A percentile compares a stretch with the other conserved stretches of the same genome.
Evolutionary conservation across 148 eudicot genomes (phyloP).

Genomic region (Limonium bicolor): DNA sequence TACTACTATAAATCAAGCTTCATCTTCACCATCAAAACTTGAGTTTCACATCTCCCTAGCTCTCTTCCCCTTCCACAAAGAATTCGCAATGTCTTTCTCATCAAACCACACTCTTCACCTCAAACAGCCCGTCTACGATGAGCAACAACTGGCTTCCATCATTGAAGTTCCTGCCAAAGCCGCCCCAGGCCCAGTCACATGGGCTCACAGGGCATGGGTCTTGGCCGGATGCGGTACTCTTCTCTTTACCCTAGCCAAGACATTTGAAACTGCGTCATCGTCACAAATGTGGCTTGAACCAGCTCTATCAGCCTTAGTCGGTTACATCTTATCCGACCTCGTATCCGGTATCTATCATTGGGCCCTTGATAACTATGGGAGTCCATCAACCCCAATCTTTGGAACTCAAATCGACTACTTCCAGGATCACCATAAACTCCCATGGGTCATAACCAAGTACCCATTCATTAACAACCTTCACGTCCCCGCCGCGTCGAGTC

Average conservation of each 20-base stretch:
- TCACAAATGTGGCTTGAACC: constrained; percentile 53
- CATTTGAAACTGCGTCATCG: constrained; percentile 9
- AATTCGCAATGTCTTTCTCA: too few species aligned
- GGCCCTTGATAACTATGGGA: constrained; percentile 81
- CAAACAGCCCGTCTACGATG: too few species aligned
- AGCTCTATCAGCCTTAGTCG: constrained; percentile 30
- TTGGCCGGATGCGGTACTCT: constrained; percentile 61
- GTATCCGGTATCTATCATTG: constrained; percentile 90
- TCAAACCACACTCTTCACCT: too few species aligned
- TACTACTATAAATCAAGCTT: too few species aligned
- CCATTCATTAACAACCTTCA: constrained; percentile 74
- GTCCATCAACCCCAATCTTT: constrained; percentile 41
- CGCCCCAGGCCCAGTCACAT: too few species aligned
- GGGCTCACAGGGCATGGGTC: constrained; percentile 75
- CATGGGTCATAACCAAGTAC: constrained; percentile 70
- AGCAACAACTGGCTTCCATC: too few species aligned
- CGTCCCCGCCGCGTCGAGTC: constrained; percentile 31
- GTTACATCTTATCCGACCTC: constrained; percentile 74
- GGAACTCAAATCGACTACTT: constrained; percentile 78
- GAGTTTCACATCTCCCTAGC: too few species aligned
- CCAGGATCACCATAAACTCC: constrained; percentile 83
- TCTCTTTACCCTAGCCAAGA: constrained; percentile 40
- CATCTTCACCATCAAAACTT: too few species aligned
- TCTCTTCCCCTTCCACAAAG: too few species aligned
- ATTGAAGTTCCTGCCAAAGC: too few species aligned